Evolutionary conservation across 495 filamentous ascomycete genomes (phyloP), one percentile per base, ranked within the genome.

Genomic region (Xylona heveae): DNA sequence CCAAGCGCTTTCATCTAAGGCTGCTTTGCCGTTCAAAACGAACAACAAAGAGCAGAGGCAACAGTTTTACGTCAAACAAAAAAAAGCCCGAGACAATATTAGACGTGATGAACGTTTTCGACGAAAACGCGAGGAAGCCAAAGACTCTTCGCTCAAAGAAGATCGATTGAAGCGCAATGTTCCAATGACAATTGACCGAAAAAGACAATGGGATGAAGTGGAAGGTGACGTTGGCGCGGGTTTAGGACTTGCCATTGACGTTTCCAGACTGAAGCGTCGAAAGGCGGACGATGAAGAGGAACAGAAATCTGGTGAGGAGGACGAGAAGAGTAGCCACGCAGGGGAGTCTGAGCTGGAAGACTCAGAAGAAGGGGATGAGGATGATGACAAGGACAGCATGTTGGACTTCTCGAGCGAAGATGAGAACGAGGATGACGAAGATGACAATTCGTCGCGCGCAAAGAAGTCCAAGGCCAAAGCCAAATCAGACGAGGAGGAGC

Each of bases 191-290:
- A 65, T 94, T 15, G 88, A 95, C 39, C 66, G 71, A 28, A 94
- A 93, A 61, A 58, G 88, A 46, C 68, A 79, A 31, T 97, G 84
- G 85, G 88, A 95, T 44, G 78, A 90, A 24, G 68, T 74, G n/a
- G 77, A 78, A 35, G 72, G 74, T 28, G 52, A 42, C 34, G 51
- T 49, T 37, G 43, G 37, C 22, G 13, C 1, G 16, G 59, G 55
- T 0, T 54, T 92, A 26, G 75, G 78, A 16, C 50, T 75, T 37
- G 76, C 71, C 33, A 72, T 90, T 6, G 77, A 91, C 49, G 64
- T 85, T 25, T 73, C 75, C 46, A 62, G 71, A 42, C 58, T 78
- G 48, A 84, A 79, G 57, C 59, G 72, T 41, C 62, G 68, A 44
- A 73, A 71, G 44, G 50, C 72, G 36, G 69, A 76, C 46, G 60